Evolutionary conservation across 2,329 filamentous ascomycete species (phyloP), one percentile per base, ranked within the genome.

Genomic region (Fusarium armeniacum): DNA sequence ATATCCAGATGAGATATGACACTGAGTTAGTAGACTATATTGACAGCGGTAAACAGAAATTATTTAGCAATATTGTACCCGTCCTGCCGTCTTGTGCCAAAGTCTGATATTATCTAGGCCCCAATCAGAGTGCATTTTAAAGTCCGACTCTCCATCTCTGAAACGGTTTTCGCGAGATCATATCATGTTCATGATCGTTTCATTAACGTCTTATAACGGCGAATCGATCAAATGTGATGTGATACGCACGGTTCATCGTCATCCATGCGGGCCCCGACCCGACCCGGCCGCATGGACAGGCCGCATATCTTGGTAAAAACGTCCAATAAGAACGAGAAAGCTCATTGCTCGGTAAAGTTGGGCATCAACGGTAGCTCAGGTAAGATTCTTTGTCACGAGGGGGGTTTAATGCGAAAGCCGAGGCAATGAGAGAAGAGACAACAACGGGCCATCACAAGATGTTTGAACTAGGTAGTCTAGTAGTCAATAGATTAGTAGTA

Each of bases 331-430:
- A 46, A 60, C 22, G 20, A 16, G 7, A 41, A 38, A 6, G n/a
- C 26, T 55, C 13, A 4, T 24, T 38, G n/a, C 33, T 57, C 30
- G 44, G 24, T 36, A 41, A 28, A 24, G 57, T 70, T 68, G 62
- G 67, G 67, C 67, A 70, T 54, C 67, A 70, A 70, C n/a, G 62
- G 36, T 24, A 30, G 33, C 12, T 50, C 55, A 58, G 49, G 62
- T 62, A 38, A 41, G 41, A 20, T 33, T 20, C 22, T 41, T 53
- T 30, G 66, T 70, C 62, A 67, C 62, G 62, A 45, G 56, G 47
- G 47, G 40, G 41, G 24, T 54, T 26, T 26, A 46, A 24, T n/a
- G 20, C 35, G 67, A 58, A 51, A 62, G n/a, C 60, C 65, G 66
- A 58, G 62, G 57, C 20, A 47, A 57, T 20, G 47, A 26, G 67